Base-by-base conservation (phyloP, 2,329 filamentous ascomycete genomes). In the Fusarium clavum region DNA sequence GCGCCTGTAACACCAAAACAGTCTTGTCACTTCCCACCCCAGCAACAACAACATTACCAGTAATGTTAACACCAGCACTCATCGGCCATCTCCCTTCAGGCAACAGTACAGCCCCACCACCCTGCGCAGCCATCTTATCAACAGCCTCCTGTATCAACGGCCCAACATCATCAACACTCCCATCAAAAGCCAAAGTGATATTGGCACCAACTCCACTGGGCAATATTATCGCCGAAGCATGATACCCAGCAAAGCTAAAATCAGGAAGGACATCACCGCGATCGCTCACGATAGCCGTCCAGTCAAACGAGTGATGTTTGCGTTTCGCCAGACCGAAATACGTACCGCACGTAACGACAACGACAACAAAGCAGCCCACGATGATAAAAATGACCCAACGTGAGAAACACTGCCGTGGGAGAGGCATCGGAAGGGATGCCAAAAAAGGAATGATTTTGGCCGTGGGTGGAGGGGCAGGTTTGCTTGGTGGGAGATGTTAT, bases 211-310 rank as follows among this genome's bases (percentile, higher is more conserved):
- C 2, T 11, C 32, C 8, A 2, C 4, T n/a, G 6, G 70, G 72
- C 5, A 74, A 20, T 32, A 57, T 61, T 12, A 48, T 56, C 6
- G 70, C 59, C 2, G 72, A 75, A 18, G 47, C 57, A 16, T 61
- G 72, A 16, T 75, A 74, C 0, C 72, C 72, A 14, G 65, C 52
- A 51, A 53, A 74, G 22, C 72, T 74, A 11, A 74, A 74, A 34
- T 74, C 72, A 2, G 72, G 72, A 3, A 74, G 18, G 0, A 41
- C n/a, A 27, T 74, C 72, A 1, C 70, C 72, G 2, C 49, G 55
- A 22, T 46, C 10, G 10, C 20, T 71, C 16, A 29, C 43, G 12
- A 73, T 52, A 12, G 24, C 41, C 6, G 30, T 29, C 70, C 70
- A 73, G n/a, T 73, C 64, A 10, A 71, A 68, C 1, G 32, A 30